Conservation (phyloP, 2,329 filamentous ascomycete genomes). For the Periconia digitata region DNA sequence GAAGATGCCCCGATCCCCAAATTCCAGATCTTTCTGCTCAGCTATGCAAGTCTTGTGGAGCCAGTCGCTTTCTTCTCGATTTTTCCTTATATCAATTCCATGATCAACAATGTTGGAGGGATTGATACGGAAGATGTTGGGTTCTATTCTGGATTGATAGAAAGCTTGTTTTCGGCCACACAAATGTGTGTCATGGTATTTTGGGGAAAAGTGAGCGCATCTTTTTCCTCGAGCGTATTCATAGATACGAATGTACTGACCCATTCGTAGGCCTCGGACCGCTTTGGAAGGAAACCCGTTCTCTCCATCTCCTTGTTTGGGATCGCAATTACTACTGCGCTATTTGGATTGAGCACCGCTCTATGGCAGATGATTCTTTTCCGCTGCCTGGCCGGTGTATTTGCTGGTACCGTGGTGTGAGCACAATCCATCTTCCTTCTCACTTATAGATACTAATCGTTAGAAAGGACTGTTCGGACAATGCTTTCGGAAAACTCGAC, state of each 20-base stretch:
- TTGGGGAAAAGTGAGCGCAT: constrained; percentile 65
- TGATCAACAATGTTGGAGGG: constrained; percentile 68
- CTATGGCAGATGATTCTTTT: constrained; percentile 76
- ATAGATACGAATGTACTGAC: not conserved
- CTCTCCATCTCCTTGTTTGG: constrained; percentile 68
- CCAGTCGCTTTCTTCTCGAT: constrained; percentile 83
- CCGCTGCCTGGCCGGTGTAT: constrained; percentile 70
- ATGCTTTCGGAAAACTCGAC: constrained; percentile 77
- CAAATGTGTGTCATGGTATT: constrained; percentile 77
- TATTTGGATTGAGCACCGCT: constrained; percentile 68
- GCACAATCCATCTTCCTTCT: constrained; percentile 1
- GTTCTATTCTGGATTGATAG: constrained; percentile 77
- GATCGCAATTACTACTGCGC: constrained; percentile 59
- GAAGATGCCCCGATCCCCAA: constrained; percentile 30
- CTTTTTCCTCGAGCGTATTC: not conserved
- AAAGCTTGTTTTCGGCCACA: constrained; percentile 69
- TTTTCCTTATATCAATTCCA: constrained; percentile 77
- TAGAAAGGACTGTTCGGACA: constrained; percentile 63
- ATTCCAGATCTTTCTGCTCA: constrained; percentile 69
- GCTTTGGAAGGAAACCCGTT: constrained; percentile 70
- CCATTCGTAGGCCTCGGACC: constrained; percentile 57
- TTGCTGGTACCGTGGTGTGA: constrained; percentile 69
- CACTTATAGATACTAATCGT: constrained; percentile 3
- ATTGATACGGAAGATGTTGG: constrained; percentile 69
- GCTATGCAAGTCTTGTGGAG: constrained; percentile 71